phyloP scores from a whole-genome alignment of 257 asterid genomes.

The Nyctanthes arbortristis region DNA sequence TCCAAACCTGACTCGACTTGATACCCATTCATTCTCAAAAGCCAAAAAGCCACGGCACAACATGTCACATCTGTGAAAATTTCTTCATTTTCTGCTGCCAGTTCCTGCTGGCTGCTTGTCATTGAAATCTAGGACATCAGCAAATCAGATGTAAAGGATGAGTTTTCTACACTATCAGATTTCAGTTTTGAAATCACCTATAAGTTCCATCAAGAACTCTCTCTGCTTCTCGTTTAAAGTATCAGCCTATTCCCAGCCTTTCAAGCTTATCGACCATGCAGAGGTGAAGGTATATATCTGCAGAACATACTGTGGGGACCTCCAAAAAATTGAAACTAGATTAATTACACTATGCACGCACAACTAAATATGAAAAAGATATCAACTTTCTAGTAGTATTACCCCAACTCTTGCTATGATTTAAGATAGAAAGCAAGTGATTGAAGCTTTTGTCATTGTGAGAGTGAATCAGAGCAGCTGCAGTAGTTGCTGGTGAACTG shows the following conservation, averaged over 20 bases:
- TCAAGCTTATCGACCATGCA: constrained; percentile 30
- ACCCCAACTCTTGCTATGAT: constrained; percentile 24
- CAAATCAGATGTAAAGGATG: background rate
- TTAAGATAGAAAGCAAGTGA: constrained; percentile 21
- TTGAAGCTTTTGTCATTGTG: constrained; percentile 29
- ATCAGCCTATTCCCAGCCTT: constrained; percentile 32
- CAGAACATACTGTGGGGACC: constrained; percentile 36
- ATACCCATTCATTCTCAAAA: constrained; percentile 18
- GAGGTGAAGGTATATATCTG: constrained; percentile 20
- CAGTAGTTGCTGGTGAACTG: constrained; percentile 50
- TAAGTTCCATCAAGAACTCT: constrained; percentile 26
- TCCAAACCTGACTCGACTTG: constrained; percentile 21
- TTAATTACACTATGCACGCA: background rate
- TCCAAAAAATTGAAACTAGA: background rate
- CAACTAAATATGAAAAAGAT: background rate
- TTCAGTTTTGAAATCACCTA: constrained; percentile 13
- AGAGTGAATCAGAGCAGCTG: constrained; percentile 40
- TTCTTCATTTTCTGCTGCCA: constrained; percentile 34
- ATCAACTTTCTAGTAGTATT: background rate
- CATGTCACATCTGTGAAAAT: constrained; percentile 17
- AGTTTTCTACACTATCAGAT: background rate
- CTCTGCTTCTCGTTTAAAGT: constrained; percentile 22
- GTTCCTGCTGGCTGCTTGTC: constrained; percentile 17
- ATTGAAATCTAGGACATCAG: background rate
- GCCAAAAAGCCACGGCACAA: constrained; percentile 37